Percentiles rank a stretch among this genome's conserved stretches.
Conservation (phyloP, 176 grass and related monocot species). For the Juncus effusus region DNA sequence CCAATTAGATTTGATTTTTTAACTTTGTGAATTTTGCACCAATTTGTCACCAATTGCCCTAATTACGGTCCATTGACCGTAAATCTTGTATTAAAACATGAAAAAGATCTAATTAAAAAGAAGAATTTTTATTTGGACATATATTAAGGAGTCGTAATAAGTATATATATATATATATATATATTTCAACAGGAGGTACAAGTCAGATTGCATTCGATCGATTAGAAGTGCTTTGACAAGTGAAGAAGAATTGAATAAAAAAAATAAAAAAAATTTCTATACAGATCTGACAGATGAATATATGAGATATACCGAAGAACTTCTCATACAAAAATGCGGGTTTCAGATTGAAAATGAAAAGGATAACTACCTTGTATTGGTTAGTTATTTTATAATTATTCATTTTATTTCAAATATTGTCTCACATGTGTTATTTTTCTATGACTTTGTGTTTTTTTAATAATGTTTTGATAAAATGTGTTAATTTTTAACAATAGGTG, state of each 20-base stretch:
- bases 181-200: neutral
- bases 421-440: too few species aligned
- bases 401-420: neutral
- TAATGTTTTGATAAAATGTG: too few species aligned
- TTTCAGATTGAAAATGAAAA: slow-evolving; percentile 24
- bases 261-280: slow-evolving; percentile 9
- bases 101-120: too few species aligned
- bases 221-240: slow-evolving; percentile 4
- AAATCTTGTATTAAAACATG: too few species aligned
- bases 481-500: slow-evolving; percentile 27
- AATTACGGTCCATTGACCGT: too few species aligned
- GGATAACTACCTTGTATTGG: slow-evolving; percentile 38
- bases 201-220: slow-evolving; percentile 19
- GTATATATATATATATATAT: too few species aligned
- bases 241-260: slow-evolving; percentile 1
- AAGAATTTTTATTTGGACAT: too few species aligned
- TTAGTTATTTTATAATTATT: slow-evolving; percentile 13
- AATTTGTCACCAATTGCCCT: too few species aligned
- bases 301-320: slow-evolving; percentile 20
- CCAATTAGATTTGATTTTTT: too few species aligned
- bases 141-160: too few species aligned
- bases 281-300: slow-evolving; percentile 19
- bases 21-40: too few species aligned
- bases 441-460: too few species aligned
- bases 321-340: slow-evolving; percentile 15